Base-by-base conservation (phyloP, 371 early-diverging fungal species). In the Amoeboaphelidium protococcarum region DNA sequence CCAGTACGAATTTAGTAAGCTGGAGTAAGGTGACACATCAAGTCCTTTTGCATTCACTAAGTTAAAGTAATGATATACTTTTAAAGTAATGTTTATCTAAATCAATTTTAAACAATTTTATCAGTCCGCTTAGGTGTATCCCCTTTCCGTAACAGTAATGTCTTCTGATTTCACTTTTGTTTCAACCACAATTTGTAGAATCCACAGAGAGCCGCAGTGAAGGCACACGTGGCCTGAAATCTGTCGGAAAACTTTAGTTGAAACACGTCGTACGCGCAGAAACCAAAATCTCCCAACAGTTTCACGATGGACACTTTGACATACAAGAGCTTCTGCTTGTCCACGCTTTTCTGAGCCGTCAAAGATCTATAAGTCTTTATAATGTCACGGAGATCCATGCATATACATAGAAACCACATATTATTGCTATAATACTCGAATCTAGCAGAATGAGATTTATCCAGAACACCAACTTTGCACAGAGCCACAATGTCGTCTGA, bases 401-500 rank as follows among this genome's bases (percentile, higher is more conserved):
- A 41, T 46, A 72, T 73, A 19, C 62, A 66, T 0, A 58, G 31
- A 54, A 75, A 71, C 76, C 76, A 75, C 31, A 71, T 63, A 42
- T 65, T 60, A 47, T 61, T 61, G 19, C 71, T 58, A 43, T 66
- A 47, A 3, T 59, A 56, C 54, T 73, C 73, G 0, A 68, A 64
- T 25, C 58, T 57, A 47, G 59, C 60, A 2, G 67, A 58, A 23
- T 64, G 49, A 23, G 50, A 41, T 10, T 58, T 25, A 41, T 57
- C 52, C n/a, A 80, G 41, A 2, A 76, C 57, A 3, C 78, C 78
- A 41, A 83, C 52, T 46, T 77, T 79, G 23, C 68, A 68, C 2
- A 80, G 56, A 45, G 76, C 76, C 47, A 67, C 74, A 20, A 75
- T 55, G 47, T 83, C 84, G 57, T 83, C 84, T 13, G 71, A 60